phyloP scores from a whole-genome alignment of 495 filamentous ascomycete genomes.

The Polyplosphaeria fusca region DNA sequence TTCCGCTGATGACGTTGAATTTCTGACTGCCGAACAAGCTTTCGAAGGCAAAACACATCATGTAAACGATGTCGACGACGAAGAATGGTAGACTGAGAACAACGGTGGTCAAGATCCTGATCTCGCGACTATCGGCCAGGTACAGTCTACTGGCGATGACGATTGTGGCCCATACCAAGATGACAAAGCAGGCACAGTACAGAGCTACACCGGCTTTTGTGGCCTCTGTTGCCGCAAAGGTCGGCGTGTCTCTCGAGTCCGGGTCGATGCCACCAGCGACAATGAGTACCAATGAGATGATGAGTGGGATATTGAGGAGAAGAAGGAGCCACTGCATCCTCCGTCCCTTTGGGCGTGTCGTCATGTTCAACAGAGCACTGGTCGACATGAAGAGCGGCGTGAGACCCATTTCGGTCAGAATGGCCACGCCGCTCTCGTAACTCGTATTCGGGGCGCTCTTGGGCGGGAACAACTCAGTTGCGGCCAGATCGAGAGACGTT shows the following conservation, averaged over 20 bases:
- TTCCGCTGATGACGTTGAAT: constrained; percentile 30
- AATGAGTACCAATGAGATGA: constrained; percentile 23
- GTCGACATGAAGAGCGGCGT: constrained; percentile 26
- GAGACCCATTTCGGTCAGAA: constrained; percentile 21
- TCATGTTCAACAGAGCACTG: constrained; percentile 10
- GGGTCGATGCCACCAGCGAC: constrained; percentile 25
- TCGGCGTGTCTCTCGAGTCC: constrained; percentile 6
- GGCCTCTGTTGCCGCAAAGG: constrained; percentile 21
- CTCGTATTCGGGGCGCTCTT: constrained; percentile 7
- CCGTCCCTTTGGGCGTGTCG: constrained; percentile 14
- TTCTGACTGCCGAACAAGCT: constrained; percentile 15
- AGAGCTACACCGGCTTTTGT: constrained; percentile 23
- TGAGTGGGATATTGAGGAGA: constrained; percentile 15
- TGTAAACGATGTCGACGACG: constrained; percentile 25
- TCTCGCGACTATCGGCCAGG: constrained; percentile 12
- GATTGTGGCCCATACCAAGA: constrained; percentile 22
- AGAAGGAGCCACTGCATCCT: constrained; percentile 28
- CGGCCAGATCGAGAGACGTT: constrained; percentile 22
- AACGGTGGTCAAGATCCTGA: constrained; percentile 23
- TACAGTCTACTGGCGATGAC: constrained; percentile 20
- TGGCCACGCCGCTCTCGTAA: constrained; percentile 15
- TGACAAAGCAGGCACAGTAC: constrained; percentile 22
- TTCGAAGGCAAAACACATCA: constrained; percentile 30
- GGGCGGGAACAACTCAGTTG: constrained; percentile 6
- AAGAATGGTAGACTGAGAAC: constrained; percentile 26